Percentiles rank a stretch among this genome's conserved stretches.
phyloP scores from a whole-genome alignment of 345 rosid species.

The Acer saccharum region DNA sequence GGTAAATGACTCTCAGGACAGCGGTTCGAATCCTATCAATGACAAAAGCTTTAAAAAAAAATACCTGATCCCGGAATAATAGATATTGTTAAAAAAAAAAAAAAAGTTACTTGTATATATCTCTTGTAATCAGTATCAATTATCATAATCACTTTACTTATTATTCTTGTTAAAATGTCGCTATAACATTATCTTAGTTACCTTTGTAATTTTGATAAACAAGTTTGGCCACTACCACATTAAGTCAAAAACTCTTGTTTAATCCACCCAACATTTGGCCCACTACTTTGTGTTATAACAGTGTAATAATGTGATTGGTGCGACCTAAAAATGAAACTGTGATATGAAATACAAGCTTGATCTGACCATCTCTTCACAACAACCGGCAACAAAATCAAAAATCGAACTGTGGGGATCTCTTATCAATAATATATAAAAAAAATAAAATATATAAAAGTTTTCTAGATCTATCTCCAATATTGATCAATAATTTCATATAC shows the following conservation, averaged over 20 bases:
- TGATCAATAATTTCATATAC: slow-evolving; percentile 16
- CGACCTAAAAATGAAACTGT: not conserved
- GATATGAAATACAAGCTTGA: slow-evolving; percentile 9
- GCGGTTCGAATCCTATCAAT: no score
- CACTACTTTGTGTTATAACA: not conserved
- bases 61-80: no score
- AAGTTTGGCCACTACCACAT: not conserved
- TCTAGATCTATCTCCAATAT: slow-evolving; percentile 14
- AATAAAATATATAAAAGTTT: not conserved
- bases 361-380: slow-evolving; percentile 20
- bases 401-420: slow-evolving; percentile 20
- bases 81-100: no score
- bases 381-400: slow-evolving; percentile 18
- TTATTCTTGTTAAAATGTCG: not conserved
- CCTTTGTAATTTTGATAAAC: not conserved
- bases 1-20: no score
- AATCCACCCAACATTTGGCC: not conserved
- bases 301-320: not conserved
- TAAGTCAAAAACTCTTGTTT: not conserved
- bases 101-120: no score
- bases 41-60: no score
- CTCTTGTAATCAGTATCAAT: not conserved
- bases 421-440: not conserved
- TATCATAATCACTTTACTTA: not conserved
- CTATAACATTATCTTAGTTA: not conserved